Base-by-base conservation (phyloP, 352 stramenopile genomes). In the Pythium sp. region DNA sequence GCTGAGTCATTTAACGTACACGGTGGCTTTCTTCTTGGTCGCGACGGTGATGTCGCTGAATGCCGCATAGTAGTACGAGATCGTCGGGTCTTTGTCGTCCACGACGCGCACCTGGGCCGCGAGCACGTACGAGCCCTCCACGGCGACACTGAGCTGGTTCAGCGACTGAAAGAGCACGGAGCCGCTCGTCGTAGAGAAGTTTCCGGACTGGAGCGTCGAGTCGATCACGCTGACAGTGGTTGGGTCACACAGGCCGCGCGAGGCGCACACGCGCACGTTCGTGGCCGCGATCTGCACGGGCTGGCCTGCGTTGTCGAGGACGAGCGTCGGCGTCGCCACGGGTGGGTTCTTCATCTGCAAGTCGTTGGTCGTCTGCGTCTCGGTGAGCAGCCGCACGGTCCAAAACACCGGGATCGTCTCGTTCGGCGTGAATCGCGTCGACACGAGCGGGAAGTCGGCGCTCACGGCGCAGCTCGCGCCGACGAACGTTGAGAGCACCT, bases 61-160 rank as follows among this genome's bases (percentile, higher is more conserved):
- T 11, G 75, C 64, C 30, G 84, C 72, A 65, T 81, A 90, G 64
- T 86, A 81, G 58, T 88, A 91, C 59, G 76, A 59, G 51, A 84
- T 36, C 5, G 66, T 62, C 34, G 71, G 18, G 51, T 87, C 64
- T n/a, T 72, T 32, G 26, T 58, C 63, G 62, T 89, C 82, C 9
- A 58, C 53, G n/a, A 91, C 47, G 5, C 77, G 65, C 9, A 77
- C 79, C 53, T 87, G 77, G 8, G 80, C 82, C 12, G 77, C 75
- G 26, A 91, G 59, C 9, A 79, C 73, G 64, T 82, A 83, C 57
- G 70, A 68, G 1, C 82, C 82, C 46, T 73, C 69, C 20, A 71
- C 57, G 4, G 63, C 18, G 47, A 87, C 81, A 20, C 68, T 64
- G 12, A 89, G 34, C 1, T 80, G 75, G 7, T 67, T 65, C 32